Percentiles rank a stretch among this genome's conserved stretches.
These are phyloP conservation scores for Pythium aquatile DNA, from an alignment of 352 stramenopile genomes.

Conservation along the genomic window DNA sequence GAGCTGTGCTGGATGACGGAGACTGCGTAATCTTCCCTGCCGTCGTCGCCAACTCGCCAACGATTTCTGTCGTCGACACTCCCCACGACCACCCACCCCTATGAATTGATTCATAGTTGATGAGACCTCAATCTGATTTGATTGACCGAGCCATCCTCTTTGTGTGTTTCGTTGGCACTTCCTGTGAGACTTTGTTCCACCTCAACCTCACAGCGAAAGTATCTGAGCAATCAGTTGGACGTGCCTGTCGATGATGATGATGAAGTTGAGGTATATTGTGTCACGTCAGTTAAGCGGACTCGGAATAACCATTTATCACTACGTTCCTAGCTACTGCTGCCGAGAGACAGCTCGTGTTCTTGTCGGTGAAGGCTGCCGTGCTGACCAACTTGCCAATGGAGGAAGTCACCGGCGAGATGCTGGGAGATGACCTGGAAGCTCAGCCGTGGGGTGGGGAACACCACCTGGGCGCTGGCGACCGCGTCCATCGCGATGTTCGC, in stretches of 20 bases:
- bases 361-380: background rate
- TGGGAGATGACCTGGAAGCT: background rate
- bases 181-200: conserved; percentile 6
- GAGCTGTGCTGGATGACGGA: background rate
- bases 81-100: background rate
- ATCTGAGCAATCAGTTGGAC: background rate
- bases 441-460: background rate
- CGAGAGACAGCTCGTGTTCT: background rate
- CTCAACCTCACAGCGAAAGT: background rate
- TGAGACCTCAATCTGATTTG: conserved; percentile 6
- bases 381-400: background rate
- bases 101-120: conserved; percentile 7
- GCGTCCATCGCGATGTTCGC: conserved; percentile 11
- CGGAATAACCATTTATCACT: conserved; percentile 1
- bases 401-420: conserved; percentile 1
- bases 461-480: background rate
- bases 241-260: too few species aligned
- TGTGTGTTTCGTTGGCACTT: background rate
- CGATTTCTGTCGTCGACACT: background rate
- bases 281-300: conserved; percentile 1
- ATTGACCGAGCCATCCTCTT: background rate
- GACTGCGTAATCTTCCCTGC: background rate
- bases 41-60: background rate
- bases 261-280: conserved; percentile 2
- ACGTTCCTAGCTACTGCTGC: conserved; percentile 1